phyloP scores from a whole-genome alignment of 352 stramenopile species.

The Phytophthora sansomeana region DNA sequence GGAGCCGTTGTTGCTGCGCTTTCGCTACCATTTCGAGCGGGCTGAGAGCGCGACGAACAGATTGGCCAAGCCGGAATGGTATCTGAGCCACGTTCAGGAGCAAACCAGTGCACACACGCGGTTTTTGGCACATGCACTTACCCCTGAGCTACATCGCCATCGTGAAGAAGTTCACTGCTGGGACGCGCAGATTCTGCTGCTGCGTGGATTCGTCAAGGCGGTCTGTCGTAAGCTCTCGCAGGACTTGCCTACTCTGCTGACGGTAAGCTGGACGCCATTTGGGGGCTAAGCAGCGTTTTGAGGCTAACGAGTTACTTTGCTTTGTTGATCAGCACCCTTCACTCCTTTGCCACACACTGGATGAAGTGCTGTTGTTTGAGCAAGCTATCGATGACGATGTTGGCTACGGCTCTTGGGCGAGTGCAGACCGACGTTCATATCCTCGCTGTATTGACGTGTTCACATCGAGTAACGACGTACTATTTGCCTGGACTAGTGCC shows the following conservation, averaged over 20 bases:
- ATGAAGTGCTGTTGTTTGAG: slow-evolving; percentile 83
- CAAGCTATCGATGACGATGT: slow-evolving; percentile 67
- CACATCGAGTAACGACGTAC: slow-evolving; percentile 49
- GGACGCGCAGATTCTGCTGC: slow-evolving; percentile 68
- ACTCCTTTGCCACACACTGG: slow-evolving; percentile 74
- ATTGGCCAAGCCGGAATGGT: slow-evolving; percentile 81
- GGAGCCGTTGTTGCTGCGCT: slow-evolving; percentile 62
- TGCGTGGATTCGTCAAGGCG: slow-evolving; percentile 55
- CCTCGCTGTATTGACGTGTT: slow-evolving; percentile 73
- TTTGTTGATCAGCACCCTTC: slow-evolving; percentile 37
- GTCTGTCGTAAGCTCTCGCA: slow-evolving; percentile 58
- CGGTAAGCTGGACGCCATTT: slow-evolving; percentile 31
- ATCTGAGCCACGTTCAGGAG: slow-evolving; percentile 64
- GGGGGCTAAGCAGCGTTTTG: not conserved
- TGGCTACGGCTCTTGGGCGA: slow-evolving; percentile 63
- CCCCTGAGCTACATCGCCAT: slow-evolving; percentile 58
- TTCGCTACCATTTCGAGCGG: slow-evolving; percentile 82
- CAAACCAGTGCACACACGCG: slow-evolving; percentile 55
- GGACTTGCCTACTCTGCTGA: slow-evolving; percentile 53
- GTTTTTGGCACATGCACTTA: slow-evolving; percentile 55
- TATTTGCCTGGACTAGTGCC: slow-evolving; percentile 74
- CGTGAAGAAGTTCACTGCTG: slow-evolving; percentile 53
- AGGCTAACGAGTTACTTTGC: not conserved
- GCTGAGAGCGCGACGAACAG: slow-evolving; percentile 72
- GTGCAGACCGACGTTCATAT: slow-evolving; percentile 46